Conservation (phyloP, 225 moss, liverwort and hornwort species). For the Marchantia polymorpha region DNA sequence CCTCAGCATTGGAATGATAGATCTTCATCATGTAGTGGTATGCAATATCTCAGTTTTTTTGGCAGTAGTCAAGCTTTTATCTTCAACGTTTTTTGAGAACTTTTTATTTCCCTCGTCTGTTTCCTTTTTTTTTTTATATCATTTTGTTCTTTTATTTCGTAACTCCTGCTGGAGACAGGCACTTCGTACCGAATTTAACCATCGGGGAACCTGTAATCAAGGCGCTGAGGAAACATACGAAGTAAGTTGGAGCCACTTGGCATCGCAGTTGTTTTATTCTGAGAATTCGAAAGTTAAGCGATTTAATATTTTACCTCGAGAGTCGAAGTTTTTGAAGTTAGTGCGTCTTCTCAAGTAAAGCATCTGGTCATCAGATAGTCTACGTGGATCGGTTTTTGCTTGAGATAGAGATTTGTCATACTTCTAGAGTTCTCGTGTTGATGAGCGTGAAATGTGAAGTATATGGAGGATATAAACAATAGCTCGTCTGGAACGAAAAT, state of each 20-base stretch:
- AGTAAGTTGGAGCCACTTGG: constrained; percentile 45
- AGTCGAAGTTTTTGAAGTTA: too few species aligned
- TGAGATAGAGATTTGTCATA: too few species aligned
- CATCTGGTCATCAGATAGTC: neutral
- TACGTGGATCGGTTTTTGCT: neutral
- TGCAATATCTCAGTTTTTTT: constrained; percentile 14
- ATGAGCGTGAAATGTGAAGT: neutral
- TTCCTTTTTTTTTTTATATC: too few species aligned
- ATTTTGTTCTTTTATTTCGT: neutral
- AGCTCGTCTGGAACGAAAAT: neutral
- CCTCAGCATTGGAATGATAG: constrained; percentile 7
- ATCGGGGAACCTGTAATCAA: constrained; percentile 96
- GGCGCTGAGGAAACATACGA: constrained; percentile 84
- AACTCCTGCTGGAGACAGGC: constrained; percentile 51
- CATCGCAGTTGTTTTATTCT: neutral
- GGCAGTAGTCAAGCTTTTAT: neutral
- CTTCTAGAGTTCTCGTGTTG: neutral
- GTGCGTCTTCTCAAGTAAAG: neutral
- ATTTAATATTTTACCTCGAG: neutral
- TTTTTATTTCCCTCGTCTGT: too few species aligned
- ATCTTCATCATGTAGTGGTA: constrained; percentile 27
- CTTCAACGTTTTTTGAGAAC: neutral
- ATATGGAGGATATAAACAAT: neutral
- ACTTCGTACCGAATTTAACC: constrained; percentile 94
- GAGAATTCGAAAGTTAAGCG: neutral